Percentiles rank a stretch among this genome's conserved stretches.
Evolutionary conservation across 1,284 basidiomycete genomes (phyloP).

Genomic region (Moesziomyces parantarcticus): DNA sequence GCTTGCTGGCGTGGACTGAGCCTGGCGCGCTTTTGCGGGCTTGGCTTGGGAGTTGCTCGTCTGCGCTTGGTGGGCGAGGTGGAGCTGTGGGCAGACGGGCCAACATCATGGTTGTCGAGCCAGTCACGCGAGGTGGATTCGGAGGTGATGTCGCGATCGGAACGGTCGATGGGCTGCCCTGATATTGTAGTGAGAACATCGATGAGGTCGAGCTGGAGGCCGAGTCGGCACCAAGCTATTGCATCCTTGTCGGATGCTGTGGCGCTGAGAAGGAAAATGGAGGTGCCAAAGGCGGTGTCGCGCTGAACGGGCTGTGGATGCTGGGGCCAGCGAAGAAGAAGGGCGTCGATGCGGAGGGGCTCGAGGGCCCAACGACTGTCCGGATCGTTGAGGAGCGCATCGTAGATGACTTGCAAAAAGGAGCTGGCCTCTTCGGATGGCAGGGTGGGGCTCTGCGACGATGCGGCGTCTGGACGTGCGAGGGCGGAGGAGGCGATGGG

Average conservation of each 20-base stretch:
- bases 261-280: constrained; percentile 20
- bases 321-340: constrained; percentile 16
- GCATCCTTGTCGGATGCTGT: constrained; percentile 14
- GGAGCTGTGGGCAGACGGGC: neutral
- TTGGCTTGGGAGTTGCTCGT: neutral
- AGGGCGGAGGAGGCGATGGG: constrained; percentile 18
- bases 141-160: neutral
- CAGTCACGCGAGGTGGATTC: neutral
- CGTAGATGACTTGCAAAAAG: constrained; percentile 15
- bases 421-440: constrained; percentile 6
- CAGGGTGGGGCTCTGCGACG: neutral
- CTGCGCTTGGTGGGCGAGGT: neutral
- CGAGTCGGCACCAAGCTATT: constrained; percentile 23
- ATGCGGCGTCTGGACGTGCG: constrained; percentile 14
- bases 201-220: constrained; percentile 24
- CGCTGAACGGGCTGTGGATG: neutral
- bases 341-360: constrained; percentile 18
- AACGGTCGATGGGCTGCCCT: neutral
- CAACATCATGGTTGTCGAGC: neutral
- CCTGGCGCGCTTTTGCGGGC: constrained; percentile 17
- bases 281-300: constrained; percentile 5
- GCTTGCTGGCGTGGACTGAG: neutral
- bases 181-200: constrained; percentile 10
- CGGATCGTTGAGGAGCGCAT: constrained; percentile 23
- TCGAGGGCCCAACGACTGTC: constrained; percentile 38